Conservation (phyloP, 2,329 filamentous ascomycete species). For the Didymella glomerata region DNA sequence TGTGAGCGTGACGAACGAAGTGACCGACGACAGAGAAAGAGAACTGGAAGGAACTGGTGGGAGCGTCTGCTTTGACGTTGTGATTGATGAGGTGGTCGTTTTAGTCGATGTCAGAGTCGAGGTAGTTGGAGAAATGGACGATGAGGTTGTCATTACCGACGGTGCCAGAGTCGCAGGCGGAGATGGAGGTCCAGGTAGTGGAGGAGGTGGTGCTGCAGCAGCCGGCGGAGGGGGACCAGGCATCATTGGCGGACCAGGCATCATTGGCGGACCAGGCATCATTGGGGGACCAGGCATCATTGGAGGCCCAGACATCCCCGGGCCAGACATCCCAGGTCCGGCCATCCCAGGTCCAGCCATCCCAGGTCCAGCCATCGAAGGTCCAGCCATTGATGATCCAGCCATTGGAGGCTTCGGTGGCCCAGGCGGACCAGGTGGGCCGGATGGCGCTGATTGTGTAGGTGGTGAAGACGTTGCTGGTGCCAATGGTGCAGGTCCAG, state of each 20-base stretch:
- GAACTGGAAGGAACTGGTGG: neutral
- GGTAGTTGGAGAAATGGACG: neutral
- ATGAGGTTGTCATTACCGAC: neutral
- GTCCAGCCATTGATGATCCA: neutral
- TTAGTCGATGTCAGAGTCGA: neutral
- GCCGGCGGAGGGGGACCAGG: neutral
- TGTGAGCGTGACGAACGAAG: slow-evolving; percentile 15
- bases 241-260: neutral
- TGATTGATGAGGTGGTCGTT: neutral
- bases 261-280: too few relatives aligned
- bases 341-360: neutral
- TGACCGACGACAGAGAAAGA: too few relatives aligned
- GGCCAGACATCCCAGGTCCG: too few relatives aligned
- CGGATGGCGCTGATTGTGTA: neutral
- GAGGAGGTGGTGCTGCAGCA: neutral
- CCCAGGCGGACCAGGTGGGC: neutral
- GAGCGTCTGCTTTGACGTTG: neutral
- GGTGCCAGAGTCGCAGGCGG: neutral
- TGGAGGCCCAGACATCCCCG: neutral
- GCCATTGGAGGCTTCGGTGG: too few relatives aligned
- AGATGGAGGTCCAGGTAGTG: too few relatives aligned
- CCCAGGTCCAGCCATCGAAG: neutral
- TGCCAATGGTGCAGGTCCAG: neutral
- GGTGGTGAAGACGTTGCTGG: neutral
- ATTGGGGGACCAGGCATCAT: neutral